Conservation (phyloP, 164 flowering plant genomes). For the Cinnamomum micranthum region DNA sequence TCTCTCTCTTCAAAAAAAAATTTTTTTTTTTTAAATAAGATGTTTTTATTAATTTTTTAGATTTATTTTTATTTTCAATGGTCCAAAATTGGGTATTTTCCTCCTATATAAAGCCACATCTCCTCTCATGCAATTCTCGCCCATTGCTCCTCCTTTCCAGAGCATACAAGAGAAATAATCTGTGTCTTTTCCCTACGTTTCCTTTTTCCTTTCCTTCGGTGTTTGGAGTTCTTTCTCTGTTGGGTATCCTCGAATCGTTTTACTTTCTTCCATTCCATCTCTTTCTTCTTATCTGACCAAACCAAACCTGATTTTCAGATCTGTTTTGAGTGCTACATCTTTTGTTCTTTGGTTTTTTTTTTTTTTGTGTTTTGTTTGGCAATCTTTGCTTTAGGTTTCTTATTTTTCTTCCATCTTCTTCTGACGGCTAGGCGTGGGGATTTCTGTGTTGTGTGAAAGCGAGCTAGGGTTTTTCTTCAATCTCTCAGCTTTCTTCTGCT, state of each 20-base stretch:
- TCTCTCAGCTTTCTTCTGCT: conserved; percentile 25
- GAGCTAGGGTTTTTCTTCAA: conserved; percentile 38
- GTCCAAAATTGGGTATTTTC: not conserved
- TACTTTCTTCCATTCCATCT: not conserved
- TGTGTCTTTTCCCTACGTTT: not conserved
- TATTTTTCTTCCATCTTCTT: conserved; percentile 20
- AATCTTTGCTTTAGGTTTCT: not conserved
- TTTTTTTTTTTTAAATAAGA: not conserved
- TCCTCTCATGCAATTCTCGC: conserved; percentile 75
- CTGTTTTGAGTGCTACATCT: not conserved
- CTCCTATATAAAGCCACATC: conserved; percentile 48
- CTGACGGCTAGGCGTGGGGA: conserved; percentile 65
- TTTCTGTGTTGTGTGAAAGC: conserved; percentile 21
- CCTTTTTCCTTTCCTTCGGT: conserved; percentile 13
- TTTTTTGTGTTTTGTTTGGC: too few species aligned
- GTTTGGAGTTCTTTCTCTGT: not conserved
- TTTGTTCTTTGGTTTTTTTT: not conserved
- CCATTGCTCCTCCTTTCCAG: conserved; percentile 7
- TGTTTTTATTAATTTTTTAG: not conserved
- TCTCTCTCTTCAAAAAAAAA: not conserved
- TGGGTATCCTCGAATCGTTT: not conserved
- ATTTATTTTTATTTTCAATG: not conserved
- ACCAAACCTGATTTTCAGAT: not conserved
- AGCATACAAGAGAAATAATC: not conserved
- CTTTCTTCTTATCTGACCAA: not conserved